A percentile compares a stretch with the other conserved stretches of the same genome.
phyloP scores from a whole-genome alignment of 73 alveolate species.

The Blepharisma stoltei region DNA sequence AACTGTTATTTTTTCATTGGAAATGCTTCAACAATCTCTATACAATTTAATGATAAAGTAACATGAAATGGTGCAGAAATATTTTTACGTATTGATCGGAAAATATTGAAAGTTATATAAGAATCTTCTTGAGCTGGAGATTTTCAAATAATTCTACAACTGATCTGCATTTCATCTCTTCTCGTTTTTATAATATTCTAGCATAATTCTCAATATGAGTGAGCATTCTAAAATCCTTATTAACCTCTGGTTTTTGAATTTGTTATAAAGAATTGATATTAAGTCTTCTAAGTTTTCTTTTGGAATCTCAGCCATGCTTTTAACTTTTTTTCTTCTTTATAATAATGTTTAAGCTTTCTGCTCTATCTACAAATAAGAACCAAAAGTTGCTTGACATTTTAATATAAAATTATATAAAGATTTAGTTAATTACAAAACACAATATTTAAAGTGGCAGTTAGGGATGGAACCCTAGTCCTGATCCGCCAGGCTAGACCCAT shows the following conservation, averaged over 20 bases:
- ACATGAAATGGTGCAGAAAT: constrained; percentile 38
- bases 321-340: too few relatives aligned
- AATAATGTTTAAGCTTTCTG: too few relatives aligned
- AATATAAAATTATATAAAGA: too few relatives aligned
- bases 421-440: too few relatives aligned
- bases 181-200: constrained; percentile 11
- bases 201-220: constrained; percentile 40
- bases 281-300: constrained; percentile 31
- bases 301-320: constrained; percentile 39
- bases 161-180: neutral
- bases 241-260: constrained; percentile 16
- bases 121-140: constrained; percentile 24
- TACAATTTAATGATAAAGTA: constrained; percentile 35
- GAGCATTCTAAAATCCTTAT: constrained; percentile 32
- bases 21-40: constrained; percentile 47
- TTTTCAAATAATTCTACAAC: neutral
- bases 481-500: too few relatives aligned
- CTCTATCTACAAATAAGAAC: too few relatives aligned
- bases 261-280: neutral
- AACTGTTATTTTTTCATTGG: constrained; percentile 40
- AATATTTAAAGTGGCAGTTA: too few relatives aligned
- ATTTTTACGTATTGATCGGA: constrained; percentile 41
- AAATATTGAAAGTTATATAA: constrained; percentile 36
- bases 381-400: too few relatives aligned
- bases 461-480: too few relatives aligned